Evolutionary conservation across 805 yeast genomes (phyloP), one percentile per base, ranked within the genome.

Genomic region (Yarrowia sp.): DNA sequence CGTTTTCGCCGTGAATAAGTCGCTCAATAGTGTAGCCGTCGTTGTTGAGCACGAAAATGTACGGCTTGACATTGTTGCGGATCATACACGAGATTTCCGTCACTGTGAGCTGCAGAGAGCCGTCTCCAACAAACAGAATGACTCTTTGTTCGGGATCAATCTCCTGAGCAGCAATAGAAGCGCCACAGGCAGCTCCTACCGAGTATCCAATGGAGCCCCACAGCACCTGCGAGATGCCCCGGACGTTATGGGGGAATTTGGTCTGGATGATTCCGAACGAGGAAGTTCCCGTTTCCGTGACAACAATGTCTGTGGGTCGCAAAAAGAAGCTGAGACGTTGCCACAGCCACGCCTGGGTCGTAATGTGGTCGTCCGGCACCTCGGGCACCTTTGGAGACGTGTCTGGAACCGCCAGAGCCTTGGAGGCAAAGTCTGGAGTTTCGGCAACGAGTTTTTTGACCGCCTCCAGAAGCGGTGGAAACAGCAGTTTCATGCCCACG

Each of bases 131-230:
- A 69, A 85, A 83, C 40, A 86, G 74, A 21, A 86, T 75, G 24
- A 85, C 87, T 70, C 89, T 76, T 64, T 79, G 78, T 24, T 74
- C 70, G 11, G 78, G 78, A 54, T 74, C 78, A 41, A 75, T 69
- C 69, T 86, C 89, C 64, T 78, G 77, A 12, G 81, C 81, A 1
- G 88, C 89, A 74, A 84, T 75, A 3, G 82, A 81, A 0, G 85
- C 89, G 38, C 90, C 90, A 26, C 83, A 76, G 35, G 86, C 79
- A 8, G 89, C 85, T 36, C 89, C 89, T 2, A 85, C 79, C 4
- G 89, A 80, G 74, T 81, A 85, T 9, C 90, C 90, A 65, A 84
- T 83, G 2, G 89, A 83, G 2, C 89, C 88, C 85, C 87, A 85
- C 52, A 85, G 76, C 19, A 82, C 83, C 72, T 85, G 90, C 3